Base-by-base conservation (phyloP, 495 filamentous ascomycete species). In the Hyphodiscus hymeniophilus region DNA sequence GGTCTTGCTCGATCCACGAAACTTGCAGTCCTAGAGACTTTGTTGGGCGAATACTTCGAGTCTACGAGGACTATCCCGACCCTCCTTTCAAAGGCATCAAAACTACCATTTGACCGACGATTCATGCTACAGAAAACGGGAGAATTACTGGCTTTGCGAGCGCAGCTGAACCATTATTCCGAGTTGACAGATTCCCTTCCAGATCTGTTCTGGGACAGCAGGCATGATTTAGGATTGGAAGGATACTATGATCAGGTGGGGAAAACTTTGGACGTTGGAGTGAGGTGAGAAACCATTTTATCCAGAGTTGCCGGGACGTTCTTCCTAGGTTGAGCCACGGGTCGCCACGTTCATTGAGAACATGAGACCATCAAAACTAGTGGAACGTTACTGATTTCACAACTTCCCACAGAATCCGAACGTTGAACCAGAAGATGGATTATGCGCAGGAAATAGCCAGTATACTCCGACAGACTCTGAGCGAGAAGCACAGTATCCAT, bases 1-100 rank as follows among this genome's bases (percentile, higher is more conserved):
- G 92, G 92, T 3, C 71, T 98, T n/a, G 90, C 92, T 21, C 75
- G 92, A 38, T 89, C 83, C 42, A 95, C 92, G n/a, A 98, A 96
- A 61, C 72, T 98, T 10, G 90, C 88, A n/a, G 87, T 94, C 3
- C 75, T 98, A 10, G 92, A 98, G 59, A 83, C 76, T 35, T 75
- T 86, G n/a, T 68, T 97, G 10, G 75, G 74, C 36, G 75, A 81
- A 36, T 96, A 96, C 62, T 87, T 95, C 54, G 79, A 87, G 51
- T 86, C 83, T 8, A 96, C 87, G 2, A 74, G 82, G 38, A 68
- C 74, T 15, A 95, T 97, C 38, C 86, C 92, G 0, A 82, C 77
- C 12, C 70, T 80, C 38, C 75, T 88, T 7, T 88, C 81, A 0
- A 67, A 66, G 41, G 82, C 78, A 31, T 75, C 74, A 31, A 75